Evolutionary conservation across 805 yeast genomes (phyloP).

Genomic region (Candida tallmaniae): DNA sequence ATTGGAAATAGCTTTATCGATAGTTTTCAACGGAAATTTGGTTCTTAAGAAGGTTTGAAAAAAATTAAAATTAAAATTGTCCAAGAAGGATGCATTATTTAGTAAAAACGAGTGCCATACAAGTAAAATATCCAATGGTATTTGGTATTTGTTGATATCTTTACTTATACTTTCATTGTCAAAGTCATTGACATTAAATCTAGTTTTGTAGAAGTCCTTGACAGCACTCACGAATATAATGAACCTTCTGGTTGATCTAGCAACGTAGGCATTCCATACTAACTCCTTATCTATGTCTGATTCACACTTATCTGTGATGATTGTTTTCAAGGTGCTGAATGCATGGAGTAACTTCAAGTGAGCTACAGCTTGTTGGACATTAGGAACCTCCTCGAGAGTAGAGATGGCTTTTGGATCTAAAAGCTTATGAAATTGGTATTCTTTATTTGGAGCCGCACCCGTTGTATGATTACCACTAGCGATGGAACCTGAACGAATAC

Average conservation of each 20-base stretch:
- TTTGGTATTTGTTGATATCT: too few species aligned
- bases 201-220: too few species aligned
- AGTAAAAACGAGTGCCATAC: slow-evolving; percentile 21
- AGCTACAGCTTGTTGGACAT: background rate
- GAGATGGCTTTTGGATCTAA: background rate
- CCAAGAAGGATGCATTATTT: slow-evolving; percentile 15
- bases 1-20: slow-evolving; percentile 8
- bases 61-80: slow-evolving; percentile 8
- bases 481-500: too few species aligned
- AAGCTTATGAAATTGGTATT: background rate
- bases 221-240: slow-evolving; percentile 16
- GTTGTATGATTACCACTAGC: too few species aligned
- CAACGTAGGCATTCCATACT: slow-evolving; percentile 20
- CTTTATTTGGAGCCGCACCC: background rate
- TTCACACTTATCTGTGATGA: background rate
- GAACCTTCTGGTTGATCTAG: slow-evolving; percentile 20
- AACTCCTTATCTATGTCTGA: slow-evolving; percentile 5
- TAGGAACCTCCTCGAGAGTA: background rate
- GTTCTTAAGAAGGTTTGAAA: slow-evolving; percentile 8
- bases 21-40: slow-evolving; percentile 16
- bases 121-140: slow-evolving; percentile 19
- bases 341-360: slow-evolving; percentile 1
- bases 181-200: too few species aligned
- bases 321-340: background rate
- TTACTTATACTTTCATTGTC: too few species aligned